Percentiles rank a stretch among this genome's conserved stretches.
Evolutionary conservation across 192 early-diverging fungal species (phyloP).

Genomic region (Mortierella antarctica): DNA sequence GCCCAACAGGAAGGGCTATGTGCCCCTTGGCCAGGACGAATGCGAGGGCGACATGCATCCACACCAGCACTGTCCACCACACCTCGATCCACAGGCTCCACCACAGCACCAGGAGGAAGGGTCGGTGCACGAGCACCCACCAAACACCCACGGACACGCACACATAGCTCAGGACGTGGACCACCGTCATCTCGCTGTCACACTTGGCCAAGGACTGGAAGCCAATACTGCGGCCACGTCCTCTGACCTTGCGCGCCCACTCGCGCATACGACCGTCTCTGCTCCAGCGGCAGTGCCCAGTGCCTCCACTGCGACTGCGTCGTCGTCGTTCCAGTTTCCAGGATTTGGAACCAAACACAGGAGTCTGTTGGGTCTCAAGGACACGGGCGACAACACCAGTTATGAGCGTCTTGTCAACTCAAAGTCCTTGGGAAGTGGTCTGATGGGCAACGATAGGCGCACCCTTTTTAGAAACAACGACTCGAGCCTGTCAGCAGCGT

Average conservation of each 20-base stretch:
- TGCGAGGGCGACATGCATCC: no score
- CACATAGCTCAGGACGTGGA: neutral
- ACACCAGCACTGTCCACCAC: neutral
- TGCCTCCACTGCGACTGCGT: neutral
- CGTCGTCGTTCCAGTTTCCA: conserved; percentile 26
- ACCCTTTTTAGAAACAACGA: neutral
- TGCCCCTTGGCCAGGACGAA: conserved; percentile 17
- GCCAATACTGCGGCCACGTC: neutral
- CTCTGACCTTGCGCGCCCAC: neutral
- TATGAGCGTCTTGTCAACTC: conserved; percentile 25
- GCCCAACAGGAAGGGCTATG: conserved; percentile 25
- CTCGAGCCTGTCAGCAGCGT: neutral
- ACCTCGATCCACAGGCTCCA: neutral
- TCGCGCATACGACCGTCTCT: neutral
- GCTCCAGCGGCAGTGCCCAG: conserved; percentile 8
- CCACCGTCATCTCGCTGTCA: neutral
- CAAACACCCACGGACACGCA: conserved; percentile 1
- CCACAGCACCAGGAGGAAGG: neutral
- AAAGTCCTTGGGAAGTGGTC: conserved; percentile 1
- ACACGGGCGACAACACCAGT: neutral
- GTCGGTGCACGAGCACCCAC: neutral
- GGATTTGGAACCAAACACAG: conserved; percentile 26
- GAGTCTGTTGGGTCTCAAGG: conserved; percentile 30
- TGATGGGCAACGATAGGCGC: neutral
- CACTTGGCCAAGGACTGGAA: no score